Conservation (phyloP, 1,284 basidiomycete genomes). For the Moesziomyces antarcticus region DNA sequence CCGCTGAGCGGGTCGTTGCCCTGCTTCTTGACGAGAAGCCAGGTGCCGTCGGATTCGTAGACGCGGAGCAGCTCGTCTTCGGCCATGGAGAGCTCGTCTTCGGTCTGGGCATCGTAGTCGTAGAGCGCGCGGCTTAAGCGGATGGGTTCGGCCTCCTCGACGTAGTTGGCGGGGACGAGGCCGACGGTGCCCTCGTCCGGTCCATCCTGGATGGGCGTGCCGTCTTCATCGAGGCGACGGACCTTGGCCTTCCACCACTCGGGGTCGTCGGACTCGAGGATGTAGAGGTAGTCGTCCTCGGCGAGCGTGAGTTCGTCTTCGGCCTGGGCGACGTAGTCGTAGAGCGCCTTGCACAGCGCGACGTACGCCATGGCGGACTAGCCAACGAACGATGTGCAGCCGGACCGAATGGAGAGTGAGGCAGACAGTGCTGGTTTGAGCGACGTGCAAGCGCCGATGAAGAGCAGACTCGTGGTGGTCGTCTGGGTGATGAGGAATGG, state of each 20-base stretch:
- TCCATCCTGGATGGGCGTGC: slow-evolving; percentile 35
- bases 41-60: slow-evolving; percentile 61
- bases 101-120: slow-evolving; percentile 63
- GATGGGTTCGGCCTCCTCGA: slow-evolving; percentile 63
- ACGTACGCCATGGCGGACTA: slow-evolving; percentile 62
- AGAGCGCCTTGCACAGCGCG: slow-evolving; percentile 63
- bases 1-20: slow-evolving; percentile 53
- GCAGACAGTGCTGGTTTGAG: too few species aligned
- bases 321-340: slow-evolving; percentile 66
- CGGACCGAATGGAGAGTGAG: background rate
- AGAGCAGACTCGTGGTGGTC: too few species aligned
- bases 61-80: slow-evolving; percentile 64
- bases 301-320: slow-evolving; percentile 64
- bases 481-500: background rate
- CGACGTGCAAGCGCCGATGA: too few species aligned
- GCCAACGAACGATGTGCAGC: background rate
- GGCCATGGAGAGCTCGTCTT: slow-evolving; percentile 61
- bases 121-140: slow-evolving; percentile 62
- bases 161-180: slow-evolving; percentile 66
- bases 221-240: slow-evolving; percentile 41
- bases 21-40: slow-evolving; percentile 65
- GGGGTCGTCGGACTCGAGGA: slow-evolving; percentile 64
- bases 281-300: slow-evolving; percentile 65
- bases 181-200: slow-evolving; percentile 50
- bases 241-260: slow-evolving; percentile 67